A percentile compares a stretch with the other conserved stretches of the same genome.
Evolutionary conservation across 306 rosid species (phyloP).

Genomic region (Acacia melanoxylon): DNA sequence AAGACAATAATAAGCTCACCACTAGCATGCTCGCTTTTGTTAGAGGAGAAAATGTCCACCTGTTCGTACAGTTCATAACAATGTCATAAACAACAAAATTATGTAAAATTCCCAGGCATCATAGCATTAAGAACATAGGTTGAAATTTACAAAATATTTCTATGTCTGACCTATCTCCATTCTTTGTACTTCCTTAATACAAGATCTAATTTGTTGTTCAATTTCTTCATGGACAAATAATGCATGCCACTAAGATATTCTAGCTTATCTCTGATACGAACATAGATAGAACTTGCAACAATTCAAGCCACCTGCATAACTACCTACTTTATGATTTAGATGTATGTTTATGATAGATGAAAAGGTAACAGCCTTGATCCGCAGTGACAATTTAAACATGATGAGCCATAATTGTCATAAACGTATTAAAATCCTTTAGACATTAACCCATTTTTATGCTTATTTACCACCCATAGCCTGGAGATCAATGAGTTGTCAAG

Average conservation of each 20-base stretch:
- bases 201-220: no score
- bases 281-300: not conserved
- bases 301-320: not conserved
- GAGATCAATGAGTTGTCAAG: not conserved
- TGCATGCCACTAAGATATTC: not conserved
- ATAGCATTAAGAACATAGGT: not conserved
- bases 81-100: conserved; percentile 21
- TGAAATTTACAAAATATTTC: no score
- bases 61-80: conserved; percentile 42
- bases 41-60: conserved; percentile 86
- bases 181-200: not conserved
- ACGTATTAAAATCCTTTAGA: not conserved
- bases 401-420: not conserved
- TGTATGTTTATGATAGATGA: not conserved
- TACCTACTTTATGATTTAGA: not conserved
- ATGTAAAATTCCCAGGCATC: not conserved
- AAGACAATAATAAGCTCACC: conserved; percentile 46
- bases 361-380: not conserved
- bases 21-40: conserved; percentile 71
- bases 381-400: not conserved
- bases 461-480: not conserved
- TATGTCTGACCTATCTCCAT: not conserved
- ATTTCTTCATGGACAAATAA: not conserved
- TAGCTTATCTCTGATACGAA: not conserved
- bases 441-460: not conserved